Evolutionary conservation across 768 basidiomycete species (phyloP), one percentile per base, ranked within the genome.

Genomic region (Nidularia sp.): DNA sequence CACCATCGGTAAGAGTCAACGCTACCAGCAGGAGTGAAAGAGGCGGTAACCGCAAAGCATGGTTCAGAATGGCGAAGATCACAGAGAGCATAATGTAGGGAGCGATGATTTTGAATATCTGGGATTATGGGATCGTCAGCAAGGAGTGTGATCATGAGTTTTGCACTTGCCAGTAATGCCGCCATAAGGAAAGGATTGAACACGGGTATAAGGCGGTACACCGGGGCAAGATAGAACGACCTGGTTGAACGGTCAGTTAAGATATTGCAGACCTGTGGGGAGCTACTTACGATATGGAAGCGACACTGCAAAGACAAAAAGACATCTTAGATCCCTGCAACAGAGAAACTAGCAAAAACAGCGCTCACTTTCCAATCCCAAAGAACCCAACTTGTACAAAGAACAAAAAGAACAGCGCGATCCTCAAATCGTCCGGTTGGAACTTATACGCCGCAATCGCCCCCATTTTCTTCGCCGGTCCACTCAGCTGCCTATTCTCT

Each of bases 181-280:
- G 85, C 77, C 92, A 93, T 93, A 54, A 88, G 76, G 67, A 93
- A 93, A 0, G 91, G 92, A 55, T 78, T 88, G 64, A 94, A 94
- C 47, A 90, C 78, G 0, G 91, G 90, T 55, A 93, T 85, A 12
- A 94, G 75, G 13, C 91, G 86, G 60, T 92, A 93, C 5, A 93
- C 91, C 2, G 92, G 91, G 39, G 86, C 90, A 15, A 93, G 76
- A 65, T 94, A 93, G 68, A 93, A 93, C 2, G 88, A 90, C 13
- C 83, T 86, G 45, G 42, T 50, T 4, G 44, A 42, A 41, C 18
- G 15, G 34, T 39, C 25, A 15, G 32, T 45, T 22, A 15, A 4
- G 49, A 15, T 7, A 3, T 35, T 10, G 13, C 13, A 8, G 63
- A 31, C n/a, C n/a, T n/a, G n/a, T n/a, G n/a, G 13, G 34, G 32